Evolutionary conservation across 1,139 yeast species (phyloP).

Genomic region (Zygoascus hellenicus): DNA sequence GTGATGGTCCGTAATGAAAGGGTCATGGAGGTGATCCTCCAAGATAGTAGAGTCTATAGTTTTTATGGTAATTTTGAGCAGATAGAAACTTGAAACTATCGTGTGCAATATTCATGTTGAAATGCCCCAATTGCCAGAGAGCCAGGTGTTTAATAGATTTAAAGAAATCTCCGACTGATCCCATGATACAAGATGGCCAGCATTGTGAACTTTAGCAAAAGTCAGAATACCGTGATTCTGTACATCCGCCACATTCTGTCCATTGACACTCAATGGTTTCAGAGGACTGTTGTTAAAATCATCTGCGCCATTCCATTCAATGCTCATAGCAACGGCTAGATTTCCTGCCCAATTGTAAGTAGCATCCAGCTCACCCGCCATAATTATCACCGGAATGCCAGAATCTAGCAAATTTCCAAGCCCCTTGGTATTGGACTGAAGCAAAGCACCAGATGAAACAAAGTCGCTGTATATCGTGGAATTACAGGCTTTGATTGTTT

Average conservation of each 20-base stretch:
- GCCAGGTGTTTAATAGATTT: slow-evolving; percentile 65
- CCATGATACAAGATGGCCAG: slow-evolving; percentile 64
- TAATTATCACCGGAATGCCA: slow-evolving; percentile 63
- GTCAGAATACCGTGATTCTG: slow-evolving; percentile 54
- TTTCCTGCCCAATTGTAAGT: slow-evolving; percentile 87
- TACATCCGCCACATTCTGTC: slow-evolving; percentile 48
- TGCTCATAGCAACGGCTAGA: slow-evolving; percentile 62
- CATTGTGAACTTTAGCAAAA: slow-evolving; percentile 58
- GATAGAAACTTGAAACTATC: no score
- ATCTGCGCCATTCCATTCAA: slow-evolving; percentile 49
- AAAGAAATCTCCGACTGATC: slow-evolving; percentile 61
- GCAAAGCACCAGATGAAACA: slow-evolving; percentile 32
- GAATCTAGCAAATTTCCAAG: slow-evolving; percentile 54
- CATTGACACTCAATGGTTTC: slow-evolving; percentile 37
- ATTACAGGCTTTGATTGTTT: slow-evolving; percentile 75
- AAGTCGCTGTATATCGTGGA: slow-evolving; percentile 43
- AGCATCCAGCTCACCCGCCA: slow-evolving; percentile 83
- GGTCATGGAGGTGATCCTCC: no score
- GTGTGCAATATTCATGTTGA: background rate
- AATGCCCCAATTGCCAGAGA: background rate
- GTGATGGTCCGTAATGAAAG: no score
- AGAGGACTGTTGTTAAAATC: slow-evolving; percentile 26
- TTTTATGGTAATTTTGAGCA: no score
- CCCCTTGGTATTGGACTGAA: slow-evolving; percentile 47
- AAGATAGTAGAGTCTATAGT: no score